A percentile compares a stretch with the other conserved stretches of the same genome.
phyloP scores from a whole-genome alignment of 2,329 filamentous ascomycete species.

The Trichoderma koningii region DNA sequence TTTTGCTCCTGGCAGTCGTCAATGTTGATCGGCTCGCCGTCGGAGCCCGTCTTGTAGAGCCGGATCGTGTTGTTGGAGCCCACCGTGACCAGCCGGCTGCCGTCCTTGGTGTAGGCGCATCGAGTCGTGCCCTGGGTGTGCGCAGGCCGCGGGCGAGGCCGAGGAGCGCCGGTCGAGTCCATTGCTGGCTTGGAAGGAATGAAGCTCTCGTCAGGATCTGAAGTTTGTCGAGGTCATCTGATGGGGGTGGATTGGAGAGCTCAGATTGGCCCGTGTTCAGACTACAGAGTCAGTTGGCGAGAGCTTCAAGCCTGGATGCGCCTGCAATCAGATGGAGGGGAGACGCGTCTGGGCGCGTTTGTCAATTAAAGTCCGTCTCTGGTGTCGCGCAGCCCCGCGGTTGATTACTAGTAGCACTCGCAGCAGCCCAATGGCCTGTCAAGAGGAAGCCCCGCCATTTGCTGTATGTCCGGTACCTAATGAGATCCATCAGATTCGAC shows the following conservation, averaged over 20 bases:
- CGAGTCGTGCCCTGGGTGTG: slow-evolving; percentile 86
- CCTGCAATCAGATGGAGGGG: background rate
- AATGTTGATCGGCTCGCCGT: slow-evolving; percentile 89
- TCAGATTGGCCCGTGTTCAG: no score
- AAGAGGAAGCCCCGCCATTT: slow-evolving; percentile 15
- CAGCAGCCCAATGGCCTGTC: background rate
- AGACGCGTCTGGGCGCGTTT: slow-evolving; percentile 48
- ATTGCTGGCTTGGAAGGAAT: slow-evolving; percentile 30
- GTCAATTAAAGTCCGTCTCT: slow-evolving; percentile 37
- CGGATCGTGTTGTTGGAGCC: slow-evolving; percentile 93
- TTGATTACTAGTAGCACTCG: slow-evolving; percentile 2
- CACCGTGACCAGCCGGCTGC: slow-evolving; percentile 82
- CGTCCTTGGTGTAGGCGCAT: slow-evolving; percentile 86
- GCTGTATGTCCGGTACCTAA: background rate
- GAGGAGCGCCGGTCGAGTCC: slow-evolving; percentile 41
- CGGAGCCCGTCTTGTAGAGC: slow-evolving; percentile 86
- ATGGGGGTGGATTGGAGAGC: background rate
- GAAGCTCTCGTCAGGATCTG: background rate
- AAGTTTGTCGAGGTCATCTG: no score
- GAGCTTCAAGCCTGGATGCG: no score
- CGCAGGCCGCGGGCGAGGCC: slow-evolving; percentile 65
- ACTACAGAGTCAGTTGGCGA: no score
- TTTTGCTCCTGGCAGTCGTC: slow-evolving; percentile 91
- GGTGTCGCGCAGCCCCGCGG: slow-evolving; percentile 35
- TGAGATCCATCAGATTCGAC: background rate